Conservation (phyloP, 179 eudicot species). For the Heliamphora ciliata region DNA sequence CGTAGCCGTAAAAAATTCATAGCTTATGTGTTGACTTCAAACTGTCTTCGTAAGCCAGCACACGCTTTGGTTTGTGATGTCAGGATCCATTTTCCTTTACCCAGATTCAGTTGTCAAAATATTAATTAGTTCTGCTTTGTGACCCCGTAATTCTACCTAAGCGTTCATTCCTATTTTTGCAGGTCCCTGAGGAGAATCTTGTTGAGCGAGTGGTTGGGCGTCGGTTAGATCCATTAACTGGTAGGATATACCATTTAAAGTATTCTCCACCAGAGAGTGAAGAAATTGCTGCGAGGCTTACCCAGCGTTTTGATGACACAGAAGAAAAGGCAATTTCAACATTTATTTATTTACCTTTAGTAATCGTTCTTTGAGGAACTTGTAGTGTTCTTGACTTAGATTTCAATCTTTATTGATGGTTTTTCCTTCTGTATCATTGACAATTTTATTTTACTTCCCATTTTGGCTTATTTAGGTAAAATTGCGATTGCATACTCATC, state of each 20-base stretch:
- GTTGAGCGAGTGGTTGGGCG: conserved; percentile 99
- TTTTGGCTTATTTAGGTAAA: conserved; percentile 51
- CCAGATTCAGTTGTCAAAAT: background rate
- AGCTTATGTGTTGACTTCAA: background rate
- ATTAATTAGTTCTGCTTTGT: background rate
- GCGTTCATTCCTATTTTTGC: conserved; percentile 9
- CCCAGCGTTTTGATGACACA: conserved; percentile 97
- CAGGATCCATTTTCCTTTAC: background rate
- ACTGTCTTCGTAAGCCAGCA: background rate
- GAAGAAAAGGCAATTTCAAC: conserved; percentile 65
- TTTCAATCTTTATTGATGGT: conserved; percentile 4
- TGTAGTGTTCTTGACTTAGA: background rate
- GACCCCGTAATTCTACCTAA: background rate
- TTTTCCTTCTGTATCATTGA: conserved; percentile 6
- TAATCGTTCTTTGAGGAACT: background rate
- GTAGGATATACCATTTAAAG: conserved; percentile 83
- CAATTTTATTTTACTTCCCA: background rate
- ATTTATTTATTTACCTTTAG: background rate
- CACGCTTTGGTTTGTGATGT: background rate
- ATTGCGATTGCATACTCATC: conserved; percentile 80
- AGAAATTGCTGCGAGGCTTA: conserved; percentile 87
- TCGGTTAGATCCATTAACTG: conserved; percentile 89
- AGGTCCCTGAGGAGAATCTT: conserved; percentile 84
- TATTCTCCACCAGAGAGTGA: conserved; percentile 95
- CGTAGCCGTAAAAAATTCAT: background rate